A percentile compares a stretch with the other conserved stretches of the same genome.
phyloP scores from a whole-genome alignment of 2,329 filamentous ascomycete species.

The Raffaelea arxii region DNA sequence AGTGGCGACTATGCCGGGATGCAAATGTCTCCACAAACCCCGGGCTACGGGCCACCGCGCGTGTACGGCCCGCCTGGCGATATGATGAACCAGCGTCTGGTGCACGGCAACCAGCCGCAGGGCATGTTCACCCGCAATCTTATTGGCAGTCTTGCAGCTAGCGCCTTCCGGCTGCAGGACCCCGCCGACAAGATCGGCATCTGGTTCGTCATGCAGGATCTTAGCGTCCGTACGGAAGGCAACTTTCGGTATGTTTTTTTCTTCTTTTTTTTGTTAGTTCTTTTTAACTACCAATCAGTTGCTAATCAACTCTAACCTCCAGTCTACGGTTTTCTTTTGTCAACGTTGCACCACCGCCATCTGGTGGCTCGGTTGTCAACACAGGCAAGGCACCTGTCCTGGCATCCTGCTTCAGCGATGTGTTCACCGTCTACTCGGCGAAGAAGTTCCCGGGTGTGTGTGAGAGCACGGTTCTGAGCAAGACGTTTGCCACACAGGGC shows the following conservation, averaged over 20 bases:
- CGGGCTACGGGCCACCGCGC: conserved; percentile 20
- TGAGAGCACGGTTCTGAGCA: conserved; percentile 83
- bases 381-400: conserved; percentile 71
- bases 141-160: conserved; percentile 84
- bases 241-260: conserved; percentile 59
- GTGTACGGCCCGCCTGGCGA: conserved; percentile 20
- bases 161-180: conserved; percentile 76
- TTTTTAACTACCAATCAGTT: too few species aligned
- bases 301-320: too few species aligned
- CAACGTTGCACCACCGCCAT: conserved; percentile 56
- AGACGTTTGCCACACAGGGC: conserved; percentile 84
- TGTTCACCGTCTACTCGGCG: conserved; percentile 88
- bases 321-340: conserved; percentile 67
- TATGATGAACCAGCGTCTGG: conserved; percentile 22
- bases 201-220: conserved; percentile 94
- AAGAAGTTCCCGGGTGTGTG: conserved; percentile 99
- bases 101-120: conserved; percentile 44
- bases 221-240: conserved; percentile 89
- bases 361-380: conserved; percentile 46
- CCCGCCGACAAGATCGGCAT: conserved; percentile 73
- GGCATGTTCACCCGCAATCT: conserved; percentile 93
- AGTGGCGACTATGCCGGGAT: conserved; percentile 12
- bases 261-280: conserved; percentile 6
- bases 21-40: conserved; percentile 10
- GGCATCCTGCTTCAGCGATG: conserved; percentile 75